phyloP scores from a whole-genome alignment of 2,329 filamentous ascomycete genomes.

The Colletotrichum sp. region DNA sequence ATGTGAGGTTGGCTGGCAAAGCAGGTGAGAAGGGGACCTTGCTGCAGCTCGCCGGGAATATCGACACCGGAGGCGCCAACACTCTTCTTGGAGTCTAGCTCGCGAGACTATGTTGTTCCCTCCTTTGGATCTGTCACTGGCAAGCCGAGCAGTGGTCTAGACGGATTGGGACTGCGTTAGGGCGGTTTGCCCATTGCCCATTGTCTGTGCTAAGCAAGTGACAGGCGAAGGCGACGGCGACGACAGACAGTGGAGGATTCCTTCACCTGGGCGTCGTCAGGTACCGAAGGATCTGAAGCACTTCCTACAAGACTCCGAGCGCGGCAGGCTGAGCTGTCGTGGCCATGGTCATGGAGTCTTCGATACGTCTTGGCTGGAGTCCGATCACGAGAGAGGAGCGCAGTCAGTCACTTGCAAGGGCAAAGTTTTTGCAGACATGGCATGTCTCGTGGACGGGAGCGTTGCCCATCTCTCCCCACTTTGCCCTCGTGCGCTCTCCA shows the following conservation, averaged over 20 bases:
- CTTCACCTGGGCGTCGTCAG: not conserved
- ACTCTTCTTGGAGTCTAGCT: not conserved
- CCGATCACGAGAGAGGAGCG: not conserved
- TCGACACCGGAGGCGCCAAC: not conserved
- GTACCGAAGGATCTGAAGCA: not conserved
- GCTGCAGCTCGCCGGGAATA: conserved; percentile 6
- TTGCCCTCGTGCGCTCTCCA: not conserved
- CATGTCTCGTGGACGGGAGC: not conserved
- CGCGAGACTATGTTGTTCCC: not conserved
- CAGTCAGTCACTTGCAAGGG: not conserved
- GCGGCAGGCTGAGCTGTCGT: not conserved
- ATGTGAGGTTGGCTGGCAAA: not conserved
- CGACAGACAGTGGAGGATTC: not conserved
- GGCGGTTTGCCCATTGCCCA: not conserved
- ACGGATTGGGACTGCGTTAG: not conserved
- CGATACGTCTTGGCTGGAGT: not conserved
- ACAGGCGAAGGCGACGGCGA: not conserved
- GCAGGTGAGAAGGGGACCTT: not conserved
- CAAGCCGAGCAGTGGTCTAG: not conserved
- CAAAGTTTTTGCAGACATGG: not conserved
- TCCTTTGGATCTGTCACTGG: not conserved
- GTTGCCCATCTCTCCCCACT: not conserved
- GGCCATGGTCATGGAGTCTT: not conserved
- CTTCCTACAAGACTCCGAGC: not conserved
- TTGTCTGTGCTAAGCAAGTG: not conserved